Conservation (phyloP, 352 stramenopile genomes). For the Globisporangium cylindrosporum region DNA sequence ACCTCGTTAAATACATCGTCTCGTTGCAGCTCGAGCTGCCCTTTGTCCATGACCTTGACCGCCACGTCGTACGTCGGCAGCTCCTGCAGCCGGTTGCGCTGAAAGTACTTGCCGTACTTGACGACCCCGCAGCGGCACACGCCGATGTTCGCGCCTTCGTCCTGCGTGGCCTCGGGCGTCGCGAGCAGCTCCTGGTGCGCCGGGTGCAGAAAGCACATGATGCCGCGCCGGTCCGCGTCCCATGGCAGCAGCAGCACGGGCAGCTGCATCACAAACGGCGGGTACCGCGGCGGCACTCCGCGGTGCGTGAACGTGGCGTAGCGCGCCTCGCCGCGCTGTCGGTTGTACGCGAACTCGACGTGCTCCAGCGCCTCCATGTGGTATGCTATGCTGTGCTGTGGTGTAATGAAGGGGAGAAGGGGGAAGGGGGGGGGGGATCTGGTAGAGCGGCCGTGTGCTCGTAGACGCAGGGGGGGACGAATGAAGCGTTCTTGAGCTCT, state of each 20-base stretch:
- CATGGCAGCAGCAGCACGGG: constrained; percentile 66
- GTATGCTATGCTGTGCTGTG: no score
- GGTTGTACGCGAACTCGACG: constrained; percentile 73
- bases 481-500: no score
- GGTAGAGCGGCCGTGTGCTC: no score
- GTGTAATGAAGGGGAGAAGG: no score
- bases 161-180: constrained; percentile 37
- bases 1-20: constrained; percentile 80
- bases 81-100: constrained; percentile 29
- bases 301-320: constrained; percentile 58
- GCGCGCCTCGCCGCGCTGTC: constrained; percentile 52
- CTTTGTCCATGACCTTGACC: constrained; percentile 75
- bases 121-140: constrained; percentile 77
- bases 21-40: constrained; percentile 60
- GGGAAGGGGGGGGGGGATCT: no score
- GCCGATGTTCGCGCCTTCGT: constrained; percentile 51
- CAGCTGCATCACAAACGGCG: constrained; percentile 63
- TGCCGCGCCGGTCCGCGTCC: constrained; percentile 58
- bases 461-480: no score
- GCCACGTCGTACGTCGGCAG: constrained; percentile 49
- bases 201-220: constrained; percentile 67
- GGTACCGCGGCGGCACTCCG: constrained; percentile 69
- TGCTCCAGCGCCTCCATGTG: constrained; percentile 48
- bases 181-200: constrained; percentile 33
- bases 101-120: constrained; percentile 71